phyloP scores from a whole-genome alignment of 2,329 filamentous ascomycete species.

The Fusarium sp. region DNA sequence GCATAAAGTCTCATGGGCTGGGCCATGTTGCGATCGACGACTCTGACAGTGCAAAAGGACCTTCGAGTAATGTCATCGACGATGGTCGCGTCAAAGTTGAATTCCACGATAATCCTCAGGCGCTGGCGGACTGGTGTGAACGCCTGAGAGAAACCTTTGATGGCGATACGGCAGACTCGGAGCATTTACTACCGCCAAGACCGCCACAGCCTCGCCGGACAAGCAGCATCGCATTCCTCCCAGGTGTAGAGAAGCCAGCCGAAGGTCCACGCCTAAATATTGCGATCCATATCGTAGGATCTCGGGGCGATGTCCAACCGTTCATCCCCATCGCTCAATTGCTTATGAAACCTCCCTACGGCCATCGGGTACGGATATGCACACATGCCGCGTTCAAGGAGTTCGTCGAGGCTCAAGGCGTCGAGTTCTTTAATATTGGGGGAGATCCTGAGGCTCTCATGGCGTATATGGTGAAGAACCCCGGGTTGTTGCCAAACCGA shows the following conservation, averaged over 20 bases:
- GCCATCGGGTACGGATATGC: conserved; percentile 67
- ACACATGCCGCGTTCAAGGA: conserved; percentile 65
- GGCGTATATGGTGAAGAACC: conserved; percentile 56
- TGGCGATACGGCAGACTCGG: conserved; percentile 2
- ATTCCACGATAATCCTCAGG: conserved; percentile 45
- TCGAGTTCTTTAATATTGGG: conserved; percentile 69
- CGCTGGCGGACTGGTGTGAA: conserved; percentile 43
- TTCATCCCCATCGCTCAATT: conserved; percentile 67
- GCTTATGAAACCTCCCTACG: conserved; percentile 49
- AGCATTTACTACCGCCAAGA: conserved; percentile 14
- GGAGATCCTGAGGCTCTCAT: conserved; percentile 64
- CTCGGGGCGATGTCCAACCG: conserved; percentile 57
- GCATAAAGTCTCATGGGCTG: conserved; percentile 42
- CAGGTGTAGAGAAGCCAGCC: conserved; percentile 26
- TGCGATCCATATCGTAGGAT: conserved; percentile 50
- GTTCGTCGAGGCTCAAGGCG: conserved; percentile 62
- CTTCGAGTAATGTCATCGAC: conserved; percentile 42
- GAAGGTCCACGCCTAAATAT: conserved; percentile 45
- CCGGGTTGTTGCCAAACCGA: conserved; percentile 51
- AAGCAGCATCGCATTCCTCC: conserved; percentile 33
- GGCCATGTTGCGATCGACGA: conserved; percentile 44
- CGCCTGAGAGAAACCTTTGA: conserved; percentile 33
- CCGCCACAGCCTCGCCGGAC: conserved; percentile 34
- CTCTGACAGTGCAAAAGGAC: conserved; percentile 27
- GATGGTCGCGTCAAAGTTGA: conserved; percentile 49